Conservation (phyloP, 495 filamentous ascomycete species). For the Thozetella sp. region DNA sequence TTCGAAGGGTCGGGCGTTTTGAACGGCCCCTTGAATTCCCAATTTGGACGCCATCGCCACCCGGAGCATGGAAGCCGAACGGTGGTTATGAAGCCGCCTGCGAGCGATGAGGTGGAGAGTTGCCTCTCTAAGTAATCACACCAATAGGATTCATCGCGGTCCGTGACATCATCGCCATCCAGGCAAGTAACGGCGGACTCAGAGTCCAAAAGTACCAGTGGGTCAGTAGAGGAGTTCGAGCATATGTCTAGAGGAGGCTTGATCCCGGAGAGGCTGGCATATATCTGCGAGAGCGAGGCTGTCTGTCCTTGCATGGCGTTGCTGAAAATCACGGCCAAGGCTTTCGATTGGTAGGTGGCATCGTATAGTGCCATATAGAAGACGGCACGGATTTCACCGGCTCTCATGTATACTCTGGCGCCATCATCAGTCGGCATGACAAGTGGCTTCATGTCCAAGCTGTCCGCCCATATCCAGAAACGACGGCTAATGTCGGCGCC, state of each 20-base stretch:
- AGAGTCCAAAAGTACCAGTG: neutral
- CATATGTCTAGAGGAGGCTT: neutral
- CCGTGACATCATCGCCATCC: neutral
- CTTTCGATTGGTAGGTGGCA: neutral
- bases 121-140: conserved; percentile 1
- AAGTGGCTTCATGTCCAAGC: neutral
- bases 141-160: neutral
- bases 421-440: neutral
- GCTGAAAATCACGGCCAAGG: neutral
- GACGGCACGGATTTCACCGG: neutral
- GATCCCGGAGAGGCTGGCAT: neutral
- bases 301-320: neutral
- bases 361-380: neutral
- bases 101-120: neutral
- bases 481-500: conserved; percentile 1
- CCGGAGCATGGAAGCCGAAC: neutral
- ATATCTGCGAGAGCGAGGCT: neutral
- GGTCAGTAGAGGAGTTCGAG: neutral
- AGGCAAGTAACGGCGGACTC: neutral
- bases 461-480: conserved; percentile 1
- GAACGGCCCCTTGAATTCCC: neutral
- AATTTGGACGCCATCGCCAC: neutral
- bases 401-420: neutral
- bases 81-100: neutral
- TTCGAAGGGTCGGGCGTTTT: neutral